Evolutionary conservation across 352 stramenopile genomes (phyloP), one percentile per base, ranked within the genome.

Genomic region (Phytophthora palmivora): DNA sequence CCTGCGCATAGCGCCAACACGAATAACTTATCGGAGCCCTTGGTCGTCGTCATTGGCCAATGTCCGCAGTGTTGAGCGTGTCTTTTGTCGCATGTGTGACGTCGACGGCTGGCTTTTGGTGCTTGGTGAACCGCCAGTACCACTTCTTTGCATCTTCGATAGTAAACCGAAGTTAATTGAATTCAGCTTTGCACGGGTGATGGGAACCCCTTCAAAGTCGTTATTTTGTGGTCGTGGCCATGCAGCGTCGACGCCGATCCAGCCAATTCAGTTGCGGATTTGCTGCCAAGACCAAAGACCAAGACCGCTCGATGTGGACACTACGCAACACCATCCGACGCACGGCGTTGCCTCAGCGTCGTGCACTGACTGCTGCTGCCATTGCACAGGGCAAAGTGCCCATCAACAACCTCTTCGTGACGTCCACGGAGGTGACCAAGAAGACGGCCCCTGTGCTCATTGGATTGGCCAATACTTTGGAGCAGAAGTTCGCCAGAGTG

Each of bases 391-490:
- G 70, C n/a, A 70, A 67, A 57, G 71, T 84, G 32, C 79, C 82
- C 1, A 82, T 87, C 30, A 68, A 89, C 32, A 84, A 74, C 21
- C 61, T 92, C 19, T 92, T 79, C 58, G 72, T 92, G 50, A 90
- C 80, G 42, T 92, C 83, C 33, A 92, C 78, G 12, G 80, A 90
- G 44, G 59, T 78, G 37, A 73, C 71, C 45, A 75, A 76, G 51
- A 79, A 88, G 61, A 92, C 75, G 21, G 86, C 85, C 36, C 85
- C 84, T 1, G 74, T 94, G 57, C 67, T 94, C 24, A 66, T 94
- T 6, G 85, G 85, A 0, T 60, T 94, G 19, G 72, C 82, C 39
- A 66, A 88, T 50, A 87, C 77, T 26, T 58, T 94, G 30, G 84
- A 91, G 69, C 82, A 91, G 43, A 91, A 92, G 50, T 92, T 86